These are phyloP conservation scores for Chrysochromulina parva DNA, from an alignment of 78 protist genomes.

Conservation along the genomic window DNA sequence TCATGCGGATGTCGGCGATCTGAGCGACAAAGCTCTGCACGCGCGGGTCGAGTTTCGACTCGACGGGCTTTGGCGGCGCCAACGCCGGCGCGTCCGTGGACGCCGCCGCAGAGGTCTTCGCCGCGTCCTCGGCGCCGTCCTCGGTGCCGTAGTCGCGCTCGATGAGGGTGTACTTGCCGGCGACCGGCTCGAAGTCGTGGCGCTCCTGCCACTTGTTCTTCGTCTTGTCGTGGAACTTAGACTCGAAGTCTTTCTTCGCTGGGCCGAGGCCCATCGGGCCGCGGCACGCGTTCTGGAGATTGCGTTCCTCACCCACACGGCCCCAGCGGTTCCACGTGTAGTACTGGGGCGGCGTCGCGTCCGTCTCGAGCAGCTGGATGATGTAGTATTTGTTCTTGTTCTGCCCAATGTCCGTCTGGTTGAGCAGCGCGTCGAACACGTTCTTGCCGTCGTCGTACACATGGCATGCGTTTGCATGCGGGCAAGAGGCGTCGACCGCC, in stretches of 20 bases:
- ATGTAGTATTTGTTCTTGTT: not conserved
- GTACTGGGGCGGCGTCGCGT: not conserved
- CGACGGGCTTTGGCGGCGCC: too few relatives aligned
- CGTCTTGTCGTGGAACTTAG: conserved; percentile 38
- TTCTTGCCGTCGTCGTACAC: not conserved
- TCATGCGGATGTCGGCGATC: too few relatives aligned
- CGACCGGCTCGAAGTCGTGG: not conserved
- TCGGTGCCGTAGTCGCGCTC: not conserved
- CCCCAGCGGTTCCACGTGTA: conserved; percentile 2
- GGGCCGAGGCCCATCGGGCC: not conserved
- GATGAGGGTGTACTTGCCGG: not conserved
- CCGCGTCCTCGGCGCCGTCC: not conserved
- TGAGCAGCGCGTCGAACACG: too few relatives aligned
- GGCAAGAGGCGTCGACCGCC: conserved; percentile 1
- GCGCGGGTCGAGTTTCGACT: not conserved
- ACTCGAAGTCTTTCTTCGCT: conserved; percentile 41
- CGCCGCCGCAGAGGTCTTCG: not conserved
- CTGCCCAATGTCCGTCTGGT: not conserved
- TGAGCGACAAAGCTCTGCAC: not conserved
- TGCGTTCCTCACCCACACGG: too few relatives aligned
- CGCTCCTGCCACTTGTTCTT: conserved; percentile 44
- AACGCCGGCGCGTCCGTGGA: not conserved
- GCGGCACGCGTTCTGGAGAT: too few relatives aligned
- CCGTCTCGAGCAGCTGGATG: conserved; percentile 11
- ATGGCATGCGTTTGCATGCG: not conserved